These are phyloP conservation scores for Retiboletus flavoniger DNA, from an alignment of 1,284 basidiomycete genomes.

Conservation along the genomic window DNA sequence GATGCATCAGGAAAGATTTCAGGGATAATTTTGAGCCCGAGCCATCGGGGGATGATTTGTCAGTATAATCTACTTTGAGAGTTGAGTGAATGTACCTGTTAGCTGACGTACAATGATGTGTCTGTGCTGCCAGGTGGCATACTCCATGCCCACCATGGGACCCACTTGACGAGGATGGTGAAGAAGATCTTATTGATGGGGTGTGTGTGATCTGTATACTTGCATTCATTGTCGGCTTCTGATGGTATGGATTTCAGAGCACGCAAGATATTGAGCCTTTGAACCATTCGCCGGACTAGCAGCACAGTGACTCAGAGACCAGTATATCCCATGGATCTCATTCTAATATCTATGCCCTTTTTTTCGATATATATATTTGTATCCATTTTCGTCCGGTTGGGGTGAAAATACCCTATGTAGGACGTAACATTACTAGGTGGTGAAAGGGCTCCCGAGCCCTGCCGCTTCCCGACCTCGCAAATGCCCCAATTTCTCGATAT, in stretches of 20 bases:
- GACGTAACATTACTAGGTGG: no score
- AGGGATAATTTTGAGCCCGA: slow-evolving; percentile 1
- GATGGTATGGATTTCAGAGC: not conserved
- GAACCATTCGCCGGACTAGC: not conserved
- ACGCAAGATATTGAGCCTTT: not conserved
- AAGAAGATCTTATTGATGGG: not conserved
- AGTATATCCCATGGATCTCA: not conserved
- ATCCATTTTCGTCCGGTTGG: no score
- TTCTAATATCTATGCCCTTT: not conserved
- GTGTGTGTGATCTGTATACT: not conserved
- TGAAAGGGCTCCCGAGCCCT: no score
- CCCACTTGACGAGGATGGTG: slow-evolving; percentile 24
- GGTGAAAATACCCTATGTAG: no score
- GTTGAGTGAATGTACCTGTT: not conserved
- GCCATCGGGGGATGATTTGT: slow-evolving; percentile 11
- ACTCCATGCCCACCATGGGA: slow-evolving; percentile 16
- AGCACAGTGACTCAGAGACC: no score
- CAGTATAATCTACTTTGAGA: not conserved
- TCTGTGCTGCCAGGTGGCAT: slow-evolving; percentile 13
- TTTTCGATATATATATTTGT: no score
- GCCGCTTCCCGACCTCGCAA: no score
- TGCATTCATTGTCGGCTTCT: not conserved
- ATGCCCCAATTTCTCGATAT: no score
- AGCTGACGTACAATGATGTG: not conserved
- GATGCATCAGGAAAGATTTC: not conserved